Percentiles rank a stretch among this genome's conserved stretches.
These are phyloP conservation scores for Adansonia rubrostipa DNA, from an alignment of 441 rosid genomes.

Conservation along the genomic window DNA sequence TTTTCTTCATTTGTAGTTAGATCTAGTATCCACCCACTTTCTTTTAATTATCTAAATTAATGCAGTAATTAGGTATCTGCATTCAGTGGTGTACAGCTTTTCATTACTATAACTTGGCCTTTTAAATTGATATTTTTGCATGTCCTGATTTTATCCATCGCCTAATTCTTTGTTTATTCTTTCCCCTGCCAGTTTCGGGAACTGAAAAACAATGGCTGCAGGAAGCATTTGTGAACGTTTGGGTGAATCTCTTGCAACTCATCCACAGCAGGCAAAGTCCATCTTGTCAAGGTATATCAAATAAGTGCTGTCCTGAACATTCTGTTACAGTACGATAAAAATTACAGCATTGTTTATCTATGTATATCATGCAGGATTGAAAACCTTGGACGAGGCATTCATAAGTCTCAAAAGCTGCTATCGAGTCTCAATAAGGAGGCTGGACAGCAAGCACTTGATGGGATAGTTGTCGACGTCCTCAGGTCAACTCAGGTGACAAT, in stretches of 20 bases:
- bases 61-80: background rate
- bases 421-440: constrained; percentile 56
- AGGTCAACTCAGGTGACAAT: constrained; percentile 68
- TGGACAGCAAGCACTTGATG: constrained; percentile 63
- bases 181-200: background rate
- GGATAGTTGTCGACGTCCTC: constrained; percentile 73
- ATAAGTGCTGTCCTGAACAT: background rate
- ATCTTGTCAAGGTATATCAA: constrained; percentile 7
- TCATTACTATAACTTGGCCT: background rate
- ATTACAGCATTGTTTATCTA: background rate
- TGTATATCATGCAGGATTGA: constrained; percentile 55
- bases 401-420: constrained; percentile 78
- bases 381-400: constrained; percentile 79
- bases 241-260: constrained; percentile 21
- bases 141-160: background rate
- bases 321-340: background rate
- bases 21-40: background rate
- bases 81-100: background rate
- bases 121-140: background rate
- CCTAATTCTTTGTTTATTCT: background rate
- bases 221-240: background rate
- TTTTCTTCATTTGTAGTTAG: background rate
- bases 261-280: constrained; percentile 3
- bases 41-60: constrained; percentile 8
- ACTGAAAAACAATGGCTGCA: background rate